These are phyloP conservation scores for Halteria grandinella DNA, from an alignment of 73 alveolate genomes.

Conservation along the genomic window DNA sequence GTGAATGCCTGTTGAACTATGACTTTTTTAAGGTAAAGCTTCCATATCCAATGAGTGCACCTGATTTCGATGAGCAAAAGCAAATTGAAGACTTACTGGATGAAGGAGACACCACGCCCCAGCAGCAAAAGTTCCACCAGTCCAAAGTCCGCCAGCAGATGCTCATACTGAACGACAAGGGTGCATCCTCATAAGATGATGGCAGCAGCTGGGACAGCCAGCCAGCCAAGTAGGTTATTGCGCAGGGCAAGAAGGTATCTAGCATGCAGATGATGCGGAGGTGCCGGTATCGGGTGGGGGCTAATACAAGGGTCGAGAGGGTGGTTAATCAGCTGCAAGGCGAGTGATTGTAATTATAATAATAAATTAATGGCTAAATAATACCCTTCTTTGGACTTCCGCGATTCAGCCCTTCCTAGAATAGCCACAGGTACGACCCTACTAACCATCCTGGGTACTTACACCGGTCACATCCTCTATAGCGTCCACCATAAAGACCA, in stretches of 20 bases:
- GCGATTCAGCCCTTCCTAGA: background rate
- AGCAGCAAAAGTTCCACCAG: slow-evolving; percentile 13
- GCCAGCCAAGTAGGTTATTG: no score
- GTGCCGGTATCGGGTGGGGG: slow-evolving; percentile 55
- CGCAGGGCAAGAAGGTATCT: slow-evolving; percentile 34
- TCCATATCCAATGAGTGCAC: slow-evolving; percentile 52
- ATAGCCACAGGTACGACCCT: background rate
- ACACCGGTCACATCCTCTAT: background rate
- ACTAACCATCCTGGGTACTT: background rate
- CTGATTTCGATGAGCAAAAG: slow-evolving; percentile 28
- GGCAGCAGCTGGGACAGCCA: no score
- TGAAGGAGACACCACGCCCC: background rate
- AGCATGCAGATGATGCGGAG: slow-evolving; percentile 52
- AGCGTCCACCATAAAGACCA: no score
- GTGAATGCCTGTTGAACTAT: slow-evolving; percentile 74
- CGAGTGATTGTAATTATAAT: background rate
- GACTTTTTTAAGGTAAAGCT: slow-evolving; percentile 73
- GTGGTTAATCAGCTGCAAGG: background rate
- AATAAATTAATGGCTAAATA: no score
- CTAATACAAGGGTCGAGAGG: slow-evolving; percentile 16
- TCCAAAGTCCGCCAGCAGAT: slow-evolving; percentile 12
- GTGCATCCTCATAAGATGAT: background rate
- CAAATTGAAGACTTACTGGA: background rate
- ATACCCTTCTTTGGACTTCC: no score
- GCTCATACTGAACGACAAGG: background rate